Conservation (phyloP, 768 basidiomycete species). For the Podaxis sp. region DNA sequence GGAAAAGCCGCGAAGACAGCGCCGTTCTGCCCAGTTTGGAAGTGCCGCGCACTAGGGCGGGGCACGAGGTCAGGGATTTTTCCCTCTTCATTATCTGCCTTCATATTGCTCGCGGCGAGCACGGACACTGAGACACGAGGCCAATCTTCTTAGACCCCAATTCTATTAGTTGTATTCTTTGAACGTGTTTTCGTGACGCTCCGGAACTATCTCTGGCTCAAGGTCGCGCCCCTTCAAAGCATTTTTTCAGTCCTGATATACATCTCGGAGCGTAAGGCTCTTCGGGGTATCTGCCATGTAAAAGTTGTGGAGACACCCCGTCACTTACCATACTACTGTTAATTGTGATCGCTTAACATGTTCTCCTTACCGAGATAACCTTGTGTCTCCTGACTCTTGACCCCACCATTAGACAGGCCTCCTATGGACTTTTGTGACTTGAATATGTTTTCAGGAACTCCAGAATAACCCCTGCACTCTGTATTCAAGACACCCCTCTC, state of each 20-base stretch:
- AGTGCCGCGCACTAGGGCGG: neutral
- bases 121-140: constrained; percentile 8
- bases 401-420: neutral
- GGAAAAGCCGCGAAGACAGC: neutral
- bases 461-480: neutral
- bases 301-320: no score
- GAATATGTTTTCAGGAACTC: neutral
- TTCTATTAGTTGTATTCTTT: neutral
- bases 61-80: constrained; percentile 3
- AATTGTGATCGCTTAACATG: neutral
- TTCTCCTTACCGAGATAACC: neutral
- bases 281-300: neutral
- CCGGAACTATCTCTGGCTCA: neutral
- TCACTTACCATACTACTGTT: neutral
- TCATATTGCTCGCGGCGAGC: neutral
- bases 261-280: neutral
- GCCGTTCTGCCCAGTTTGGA: neutral
- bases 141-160: neutral
- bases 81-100: neutral
- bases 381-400: neutral
- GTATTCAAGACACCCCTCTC: neutral
- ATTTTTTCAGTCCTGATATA: neutral
- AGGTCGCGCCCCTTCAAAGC: neutral
- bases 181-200: neutral
- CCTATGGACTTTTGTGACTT: neutral